A percentile compares a stretch with the other conserved stretches of the same genome.
Evolutionary conservation across 75 land plant species (phyloP).

Genomic region (Adiantum capillusveneris): DNA sequence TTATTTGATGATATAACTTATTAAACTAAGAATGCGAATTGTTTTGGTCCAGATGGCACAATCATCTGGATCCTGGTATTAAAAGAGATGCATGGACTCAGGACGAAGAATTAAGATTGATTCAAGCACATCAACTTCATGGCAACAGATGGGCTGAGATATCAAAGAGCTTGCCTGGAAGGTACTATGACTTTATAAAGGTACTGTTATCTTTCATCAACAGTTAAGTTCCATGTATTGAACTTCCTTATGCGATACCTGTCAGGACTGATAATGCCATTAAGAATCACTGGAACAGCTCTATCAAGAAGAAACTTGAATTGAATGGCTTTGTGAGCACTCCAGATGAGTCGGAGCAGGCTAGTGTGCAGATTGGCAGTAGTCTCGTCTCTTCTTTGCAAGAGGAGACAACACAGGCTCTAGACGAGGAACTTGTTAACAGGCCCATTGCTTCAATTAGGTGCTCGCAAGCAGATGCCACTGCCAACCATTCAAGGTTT

Average conservation of each 20-base stretch:
- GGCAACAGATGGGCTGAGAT: slow-evolving; percentile 98
- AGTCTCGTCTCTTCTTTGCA: too few relatives aligned
- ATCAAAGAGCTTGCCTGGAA: slow-evolving; percentile 71
- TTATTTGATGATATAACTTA: too few relatives aligned
- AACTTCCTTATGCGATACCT: not conserved
- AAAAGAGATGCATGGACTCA: slow-evolving; percentile 78
- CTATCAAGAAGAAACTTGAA: slow-evolving; percentile 80
- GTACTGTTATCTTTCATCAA: too few relatives aligned
- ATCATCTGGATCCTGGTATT: slow-evolving; percentile 80
- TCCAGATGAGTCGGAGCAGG: not conserved
- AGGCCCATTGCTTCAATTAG: too few relatives aligned
- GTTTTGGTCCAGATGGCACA: slow-evolving; percentile 61
- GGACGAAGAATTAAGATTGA: slow-evolving; percentile 63
- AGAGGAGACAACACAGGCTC: too few relatives aligned
- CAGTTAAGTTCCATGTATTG: too few relatives aligned
- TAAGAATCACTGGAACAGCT: slow-evolving; percentile 95
- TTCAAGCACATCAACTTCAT: slow-evolving; percentile 54
- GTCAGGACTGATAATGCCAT: slow-evolving; percentile 86
- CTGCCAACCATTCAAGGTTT: too few relatives aligned
- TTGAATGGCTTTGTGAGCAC: slow-evolving; percentile 17
- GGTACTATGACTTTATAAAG: slow-evolving; percentile 31
- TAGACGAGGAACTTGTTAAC: too few relatives aligned
- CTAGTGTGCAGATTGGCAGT: too few relatives aligned
- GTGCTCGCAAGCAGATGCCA: too few relatives aligned
- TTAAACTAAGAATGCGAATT: too few relatives aligned